Conservation (phyloP, 345 rosid genomes). For the Dipteronia sinensis region DNA sequence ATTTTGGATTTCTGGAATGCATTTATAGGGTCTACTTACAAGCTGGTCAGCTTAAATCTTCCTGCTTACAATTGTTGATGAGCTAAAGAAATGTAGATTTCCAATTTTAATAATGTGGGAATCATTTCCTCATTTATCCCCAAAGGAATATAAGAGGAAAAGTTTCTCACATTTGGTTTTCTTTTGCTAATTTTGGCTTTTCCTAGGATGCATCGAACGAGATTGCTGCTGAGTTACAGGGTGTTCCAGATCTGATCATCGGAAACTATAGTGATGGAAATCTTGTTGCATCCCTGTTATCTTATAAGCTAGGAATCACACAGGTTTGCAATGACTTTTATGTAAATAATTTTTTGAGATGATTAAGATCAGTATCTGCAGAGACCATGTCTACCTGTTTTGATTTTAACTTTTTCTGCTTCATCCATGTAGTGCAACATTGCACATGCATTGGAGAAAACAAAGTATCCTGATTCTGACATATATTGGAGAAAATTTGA, state of each 20-base stretch:
- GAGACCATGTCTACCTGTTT: conserved; percentile 12
- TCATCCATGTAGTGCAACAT: conserved; percentile 43
- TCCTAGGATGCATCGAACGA: conserved; percentile 55
- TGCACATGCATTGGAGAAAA: conserved; percentile 64
- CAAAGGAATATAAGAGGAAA: neutral
- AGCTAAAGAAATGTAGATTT: conserved; percentile 4
- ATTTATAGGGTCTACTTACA: neutral
- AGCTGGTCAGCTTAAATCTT: neutral
- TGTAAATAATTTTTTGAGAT: neutral
- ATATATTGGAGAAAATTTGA: conserved; percentile 56
- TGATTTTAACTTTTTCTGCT: conserved; percentile 13
- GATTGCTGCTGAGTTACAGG: conserved; percentile 53
- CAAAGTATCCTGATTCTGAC: conserved; percentile 62
- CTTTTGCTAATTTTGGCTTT: conserved; percentile 14
- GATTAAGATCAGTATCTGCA: neutral
- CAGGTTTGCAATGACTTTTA: conserved; percentile 33
- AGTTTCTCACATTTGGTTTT: neutral
- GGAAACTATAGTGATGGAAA: conserved; percentile 66
- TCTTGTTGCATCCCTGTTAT: conserved; percentile 54
- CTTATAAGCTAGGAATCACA: conserved; percentile 51
- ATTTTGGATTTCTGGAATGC: conserved; percentile 1
- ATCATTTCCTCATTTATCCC: neutral
- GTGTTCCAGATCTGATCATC: conserved; percentile 54
- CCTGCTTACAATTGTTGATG: neutral
- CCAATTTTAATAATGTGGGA: neutral